These are phyloP conservation scores for Vigna hirtella DNA, from an alignment of 306 rosid genomes.

Conservation along the genomic window DNA sequence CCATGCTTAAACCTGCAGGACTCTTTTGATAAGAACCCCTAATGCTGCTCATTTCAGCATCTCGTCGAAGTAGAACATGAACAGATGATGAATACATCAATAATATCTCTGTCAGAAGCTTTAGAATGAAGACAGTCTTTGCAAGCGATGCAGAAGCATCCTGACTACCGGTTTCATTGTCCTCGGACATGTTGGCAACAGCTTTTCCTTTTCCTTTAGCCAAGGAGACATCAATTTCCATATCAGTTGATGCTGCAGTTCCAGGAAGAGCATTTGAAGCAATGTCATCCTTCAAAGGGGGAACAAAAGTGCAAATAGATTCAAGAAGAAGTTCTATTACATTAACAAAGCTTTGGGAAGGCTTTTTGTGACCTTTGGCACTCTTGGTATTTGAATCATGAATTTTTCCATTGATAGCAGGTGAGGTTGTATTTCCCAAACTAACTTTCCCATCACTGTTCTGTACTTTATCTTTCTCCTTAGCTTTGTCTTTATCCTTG, in stretches of 20 bases:
- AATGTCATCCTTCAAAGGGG: conserved; percentile 71
- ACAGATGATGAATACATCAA: conserved; percentile 93
- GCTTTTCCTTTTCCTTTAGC: conserved; percentile 98
- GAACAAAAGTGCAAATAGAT: conserved; percentile 71
- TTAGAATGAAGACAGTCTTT: conserved; percentile 83
- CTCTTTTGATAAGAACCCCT: conserved; percentile 71
- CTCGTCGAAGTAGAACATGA: conserved; percentile 91
- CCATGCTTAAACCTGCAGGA: conserved; percentile 58
- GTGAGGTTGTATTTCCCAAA: conserved; percentile 57
- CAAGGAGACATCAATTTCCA: conserved; percentile 90
- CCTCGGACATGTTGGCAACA: conserved; percentile 71
- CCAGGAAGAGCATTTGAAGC: conserved; percentile 51
- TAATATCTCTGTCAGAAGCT: conserved; percentile 91
- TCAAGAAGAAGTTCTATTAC: conserved; percentile 93
- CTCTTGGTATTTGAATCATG: conserved; percentile 71
- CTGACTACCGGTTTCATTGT: conserved; percentile 57
- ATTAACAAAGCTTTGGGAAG: conserved; percentile 74
- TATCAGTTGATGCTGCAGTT: conserved; percentile 68
- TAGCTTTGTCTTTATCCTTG: conserved; percentile 84
- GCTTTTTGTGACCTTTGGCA: conserved; percentile 72
- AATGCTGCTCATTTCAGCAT: conserved; percentile 79
- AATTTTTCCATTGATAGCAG: conserved; percentile 71
- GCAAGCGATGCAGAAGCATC: conserved; percentile 93
- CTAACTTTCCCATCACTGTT: conserved; percentile 68
- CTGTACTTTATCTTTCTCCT: conserved; percentile 81